phyloP scores from a whole-genome alignment of 2,329 filamentous ascomycete species.

The Calonectria pteridis region DNA sequence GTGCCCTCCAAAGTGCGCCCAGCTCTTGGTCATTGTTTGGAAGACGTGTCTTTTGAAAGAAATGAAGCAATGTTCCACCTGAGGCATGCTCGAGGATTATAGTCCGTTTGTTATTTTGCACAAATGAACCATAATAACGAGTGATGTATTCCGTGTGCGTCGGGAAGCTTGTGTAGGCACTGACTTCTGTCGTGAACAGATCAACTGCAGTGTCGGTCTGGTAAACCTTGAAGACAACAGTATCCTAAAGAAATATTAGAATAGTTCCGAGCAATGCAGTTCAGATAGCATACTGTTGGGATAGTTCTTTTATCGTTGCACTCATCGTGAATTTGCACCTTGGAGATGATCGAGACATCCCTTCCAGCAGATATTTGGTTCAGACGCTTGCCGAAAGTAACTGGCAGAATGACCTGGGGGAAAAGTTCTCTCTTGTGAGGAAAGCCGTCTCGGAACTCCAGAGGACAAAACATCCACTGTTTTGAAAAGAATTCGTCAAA shows the following conservation, averaged over 20 bases:
- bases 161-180: neutral
- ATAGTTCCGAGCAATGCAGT: neutral
- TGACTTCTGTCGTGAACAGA: slow-evolving; percentile 6
- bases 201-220: neutral
- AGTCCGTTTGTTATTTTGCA: neutral
- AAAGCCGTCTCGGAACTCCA: neutral
- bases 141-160: neutral
- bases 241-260: neutral
- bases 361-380: neutral
- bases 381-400: neutral
- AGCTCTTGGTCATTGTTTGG: neutral
- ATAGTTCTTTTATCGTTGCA: neutral
- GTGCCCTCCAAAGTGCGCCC: neutral
- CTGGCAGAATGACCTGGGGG: neutral
- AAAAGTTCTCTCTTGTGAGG: neutral
- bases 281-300: neutral
- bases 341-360: neutral
- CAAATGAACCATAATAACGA: slow-evolving; percentile 10
- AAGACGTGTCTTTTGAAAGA: neutral
- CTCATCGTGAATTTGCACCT: neutral
- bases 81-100: slow-evolving; percentile 25
- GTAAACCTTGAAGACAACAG: slow-evolving; percentile 30
- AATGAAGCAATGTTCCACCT: slow-evolving; percentile 9
- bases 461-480: slow-evolving; percentile 32
- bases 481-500: neutral